A percentile compares a stretch with the other conserved stretches of the same genome.
Evolutionary conservation across 78 protist genomes (phyloP).

Genomic region (Dictyostelium purpureum): DNA sequence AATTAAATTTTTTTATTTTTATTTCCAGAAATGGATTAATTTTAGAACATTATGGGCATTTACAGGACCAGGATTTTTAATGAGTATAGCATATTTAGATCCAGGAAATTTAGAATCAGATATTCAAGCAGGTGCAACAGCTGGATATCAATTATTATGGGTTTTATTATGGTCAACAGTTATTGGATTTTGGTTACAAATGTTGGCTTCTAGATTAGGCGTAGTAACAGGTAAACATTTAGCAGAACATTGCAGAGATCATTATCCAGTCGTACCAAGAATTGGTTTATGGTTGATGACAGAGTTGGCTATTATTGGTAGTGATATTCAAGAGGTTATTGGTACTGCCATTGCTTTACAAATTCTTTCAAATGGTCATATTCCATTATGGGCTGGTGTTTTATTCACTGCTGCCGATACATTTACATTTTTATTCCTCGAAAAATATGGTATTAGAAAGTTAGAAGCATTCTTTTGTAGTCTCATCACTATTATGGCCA

Average conservation of each 20-base stretch:
- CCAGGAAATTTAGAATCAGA: conserved; percentile 89
- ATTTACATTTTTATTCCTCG: conserved; percentile 81
- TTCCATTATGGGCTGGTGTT: conserved; percentile 90
- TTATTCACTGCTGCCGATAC: conserved; percentile 85
- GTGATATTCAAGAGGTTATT: conserved; percentile 87
- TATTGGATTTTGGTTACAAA: conserved; percentile 84
- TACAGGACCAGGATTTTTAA: conserved; percentile 88
- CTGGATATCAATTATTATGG: conserved; percentile 89
- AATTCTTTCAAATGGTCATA: conserved; percentile 52
- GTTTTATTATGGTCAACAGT: conserved; percentile 86
- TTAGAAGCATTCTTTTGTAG: conserved; percentile 79
- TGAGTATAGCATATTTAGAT: conserved; percentile 90
- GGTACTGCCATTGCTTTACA: conserved; percentile 88
- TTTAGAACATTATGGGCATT: conserved; percentile 79
- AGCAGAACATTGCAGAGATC: conserved; percentile 82
- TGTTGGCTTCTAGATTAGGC: conserved; percentile 86
- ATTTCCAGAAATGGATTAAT: conserved; percentile 33
- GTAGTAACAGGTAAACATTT: conserved; percentile 86
- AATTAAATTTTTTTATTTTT: no score
- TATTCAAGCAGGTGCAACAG: conserved; percentile 83
- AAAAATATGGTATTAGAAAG: conserved; percentile 76
- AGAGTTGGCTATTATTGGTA: conserved; percentile 90
- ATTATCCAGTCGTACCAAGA: conserved; percentile 78
- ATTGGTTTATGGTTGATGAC: conserved; percentile 86
- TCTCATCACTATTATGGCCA: conserved; percentile 81